Base-by-base conservation (phyloP, 2,329 filamentous ascomycete genomes). In the Lachnellula cervina region DNA sequence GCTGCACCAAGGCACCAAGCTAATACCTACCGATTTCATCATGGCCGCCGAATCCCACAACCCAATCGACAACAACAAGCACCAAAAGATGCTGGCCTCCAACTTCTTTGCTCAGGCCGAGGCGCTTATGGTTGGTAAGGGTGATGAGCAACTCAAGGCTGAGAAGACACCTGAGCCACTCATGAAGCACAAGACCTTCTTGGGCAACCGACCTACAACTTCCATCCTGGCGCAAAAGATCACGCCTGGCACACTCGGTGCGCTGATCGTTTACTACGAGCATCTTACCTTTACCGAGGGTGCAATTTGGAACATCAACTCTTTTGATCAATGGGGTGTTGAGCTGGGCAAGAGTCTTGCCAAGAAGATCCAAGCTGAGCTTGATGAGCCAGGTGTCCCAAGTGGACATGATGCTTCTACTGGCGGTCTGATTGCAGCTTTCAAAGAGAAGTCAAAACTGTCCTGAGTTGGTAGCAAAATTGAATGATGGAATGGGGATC, bases 261-360 rank as follows among this genome's bases (percentile, higher is more conserved):
- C 94, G 3, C 77, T 99, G 67, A 99, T 99, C 67, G 93, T 91
- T 63, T 99, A 97, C 82, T 99, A 99, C 76, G 94, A 99, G 81
- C 94, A 99, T 77, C 77, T 97, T 59, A 97, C 94, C 55, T 99
- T 99, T 75, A 95, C 90, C 38, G 94, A 99, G 78, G 94, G 94
- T 68, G 93, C 92, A 51, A 81, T 99, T 72, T 99, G 94, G 94
- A 96, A 97, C 78, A 96, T 99, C 80, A 99, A 99, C 84, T 91
- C 87, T 70, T 99, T 97, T 71, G 94, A 99, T 77, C 94, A 99
- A 80, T 99, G 94, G 94, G 94, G 94, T 76, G 94, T 99, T 45
- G 94, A 99, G 81, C 80, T 99, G 60, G 94, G 94, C 73, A 99
- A 99, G 87, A 86, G 88, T 42, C 79, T 99, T 64, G 94, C 94